Evolutionary conservation across 2,329 filamentous ascomycete genomes (phyloP), one percentile per base, ranked within the genome.

Genomic region (Diaporthe aspalathi): DNA sequence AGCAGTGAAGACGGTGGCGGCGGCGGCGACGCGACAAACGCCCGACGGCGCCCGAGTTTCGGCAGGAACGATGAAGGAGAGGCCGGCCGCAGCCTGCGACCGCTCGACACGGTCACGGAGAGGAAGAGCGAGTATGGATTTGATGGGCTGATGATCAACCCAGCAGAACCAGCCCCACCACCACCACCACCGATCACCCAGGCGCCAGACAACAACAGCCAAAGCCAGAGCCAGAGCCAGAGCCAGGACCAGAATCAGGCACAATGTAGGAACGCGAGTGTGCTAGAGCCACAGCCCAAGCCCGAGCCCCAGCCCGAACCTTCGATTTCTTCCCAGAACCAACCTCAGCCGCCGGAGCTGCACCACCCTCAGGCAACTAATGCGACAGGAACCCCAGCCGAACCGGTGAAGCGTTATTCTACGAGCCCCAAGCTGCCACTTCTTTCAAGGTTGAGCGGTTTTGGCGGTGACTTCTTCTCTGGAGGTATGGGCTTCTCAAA

Each of bases 71-170:
- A 84, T 70, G 77, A 74, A 27, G 77, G 79, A n/a, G 81, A 82
- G 32, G 76, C 78, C 17, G 76, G 76, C 60, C 81, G 81, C 47
- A 78, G 79, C 60, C 74, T 81, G 43, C 83, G 82, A 71, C 79
- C 84, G 27, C 77, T 90, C 54, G 83, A 89, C 65, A 82, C 88
- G 2, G 87, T 91, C 3, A 83, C 83, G 2, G 89, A 91, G 78
- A 83, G 86, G 70, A 89, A 86, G 79, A 89, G 86, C 79, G 89
- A 90, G 76, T 87, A 90, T 76, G 86, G 84, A 14, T 80, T 89
- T 71, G 86, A 88, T 12, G 83, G 84, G 24, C 60, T 83, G 45
- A 74, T 79, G 35, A 54, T 60, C 54, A 66, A 72, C 22, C 54
- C 62, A 60, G 54, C 22, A 69, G 76, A 73, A 45, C 72, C 70